Percentiles rank a stretch among this genome's conserved stretches.
phyloP scores from a whole-genome alignment of 805 yeast genomes.

The Pichia californica region DNA sequence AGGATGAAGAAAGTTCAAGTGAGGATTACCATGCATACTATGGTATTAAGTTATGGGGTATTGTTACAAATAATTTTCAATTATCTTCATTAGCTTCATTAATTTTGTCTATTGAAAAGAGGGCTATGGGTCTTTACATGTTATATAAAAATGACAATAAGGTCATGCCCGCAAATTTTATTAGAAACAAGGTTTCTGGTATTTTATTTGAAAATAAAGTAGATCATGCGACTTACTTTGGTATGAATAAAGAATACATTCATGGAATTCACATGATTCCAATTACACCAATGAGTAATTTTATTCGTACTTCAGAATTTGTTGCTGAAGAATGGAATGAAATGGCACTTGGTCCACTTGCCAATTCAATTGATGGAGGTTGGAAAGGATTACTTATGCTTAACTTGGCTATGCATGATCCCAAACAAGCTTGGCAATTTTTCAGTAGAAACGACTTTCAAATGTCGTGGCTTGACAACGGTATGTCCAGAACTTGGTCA shows the following conservation, averaged over 20 bases:
- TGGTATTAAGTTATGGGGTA: constrained; percentile 66
- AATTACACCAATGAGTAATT: constrained; percentile 54
- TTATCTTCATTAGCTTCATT: constrained; percentile 52
- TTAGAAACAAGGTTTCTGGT: constrained; percentile 59
- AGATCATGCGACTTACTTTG: constrained; percentile 70
- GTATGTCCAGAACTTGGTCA: constrained; percentile 59
- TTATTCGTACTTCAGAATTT: constrained; percentile 45
- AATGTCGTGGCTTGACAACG: constrained; percentile 45
- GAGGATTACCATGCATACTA: constrained; percentile 68
- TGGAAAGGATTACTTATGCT: constrained; percentile 57
- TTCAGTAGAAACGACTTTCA: constrained; percentile 32
- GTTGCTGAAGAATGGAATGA: constrained; percentile 40
- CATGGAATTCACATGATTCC: constrained; percentile 82
- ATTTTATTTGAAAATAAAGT: constrained; percentile 66
- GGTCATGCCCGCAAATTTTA: constrained; percentile 44
- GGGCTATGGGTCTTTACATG: constrained; percentile 53
- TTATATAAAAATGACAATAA: constrained; percentile 41
- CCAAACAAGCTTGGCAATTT: constrained; percentile 35
- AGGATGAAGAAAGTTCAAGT: constrained; percentile 63
- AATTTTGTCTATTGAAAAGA: constrained; percentile 48
- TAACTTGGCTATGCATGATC: constrained; percentile 40
- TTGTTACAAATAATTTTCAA: constrained; percentile 43
- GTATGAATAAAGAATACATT: constrained; percentile 51
- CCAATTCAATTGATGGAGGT: constrained; percentile 40
- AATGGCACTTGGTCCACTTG: constrained; percentile 27